Conservation (phyloP, 1,284 basidiomycete genomes). For the Ceratobasidium sp. region DNA sequence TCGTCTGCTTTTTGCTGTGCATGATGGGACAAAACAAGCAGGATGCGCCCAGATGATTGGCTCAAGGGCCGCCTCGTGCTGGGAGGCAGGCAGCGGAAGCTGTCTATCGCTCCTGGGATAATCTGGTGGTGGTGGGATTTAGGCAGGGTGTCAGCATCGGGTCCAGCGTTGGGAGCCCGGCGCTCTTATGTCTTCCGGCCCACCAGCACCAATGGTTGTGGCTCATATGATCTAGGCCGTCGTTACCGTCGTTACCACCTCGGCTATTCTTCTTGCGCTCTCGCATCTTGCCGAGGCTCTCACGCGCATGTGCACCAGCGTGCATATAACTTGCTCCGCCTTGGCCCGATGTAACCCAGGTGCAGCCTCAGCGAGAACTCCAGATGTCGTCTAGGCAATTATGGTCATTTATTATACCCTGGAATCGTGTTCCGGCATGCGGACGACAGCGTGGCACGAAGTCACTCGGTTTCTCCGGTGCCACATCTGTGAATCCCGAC, state of each 20-base stretch:
- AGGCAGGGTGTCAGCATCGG: too few relatives aligned
- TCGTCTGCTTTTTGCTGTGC: conserved; percentile 28
- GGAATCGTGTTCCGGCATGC: too few relatives aligned
- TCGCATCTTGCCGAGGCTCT: conserved; percentile 18
- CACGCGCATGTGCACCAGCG: neutral
- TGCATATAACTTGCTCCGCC: conserved; percentile 30
- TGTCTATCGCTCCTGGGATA: neutral
- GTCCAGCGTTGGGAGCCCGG: too few relatives aligned
- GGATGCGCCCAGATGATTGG: conserved; percentile 6
- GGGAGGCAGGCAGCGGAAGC: neutral
- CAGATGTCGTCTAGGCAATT: too few relatives aligned
- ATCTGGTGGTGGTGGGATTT: too few relatives aligned
- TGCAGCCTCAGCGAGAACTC: too few relatives aligned
- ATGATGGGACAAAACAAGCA: neutral
- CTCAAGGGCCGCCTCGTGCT: conserved; percentile 28
- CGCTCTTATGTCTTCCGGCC: conserved; percentile 21
- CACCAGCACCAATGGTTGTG: neutral
- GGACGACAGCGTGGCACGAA: too few relatives aligned
- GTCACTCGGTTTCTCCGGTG: too few relatives aligned
- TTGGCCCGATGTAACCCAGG: neutral
- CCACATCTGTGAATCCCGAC: too few relatives aligned
- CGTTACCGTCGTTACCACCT: neutral
- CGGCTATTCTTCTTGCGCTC: neutral
- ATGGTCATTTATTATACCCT: too few relatives aligned
- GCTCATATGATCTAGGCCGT: conserved; percentile 1